Conservation (phyloP, 441 rosid genomes). For the Lepidium campestre region DNA sequence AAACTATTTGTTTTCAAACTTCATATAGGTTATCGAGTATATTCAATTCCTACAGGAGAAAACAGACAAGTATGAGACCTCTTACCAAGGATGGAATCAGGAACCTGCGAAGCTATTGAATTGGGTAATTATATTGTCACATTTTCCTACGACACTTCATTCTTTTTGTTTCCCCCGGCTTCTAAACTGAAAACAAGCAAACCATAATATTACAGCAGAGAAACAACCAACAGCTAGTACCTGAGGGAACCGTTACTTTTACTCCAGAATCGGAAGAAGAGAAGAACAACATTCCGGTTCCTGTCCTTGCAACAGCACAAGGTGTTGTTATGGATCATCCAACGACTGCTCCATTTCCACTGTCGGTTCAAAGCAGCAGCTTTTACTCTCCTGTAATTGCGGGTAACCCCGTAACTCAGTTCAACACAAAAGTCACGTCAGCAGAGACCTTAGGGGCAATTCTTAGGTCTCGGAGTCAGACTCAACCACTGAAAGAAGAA, state of each 20-base stretch:
- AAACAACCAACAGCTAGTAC: conserved; percentile 38
- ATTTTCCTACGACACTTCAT: background rate
- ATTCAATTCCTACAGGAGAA: conserved; percentile 84
- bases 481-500: conserved; percentile 19
- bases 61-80: conserved; percentile 61
- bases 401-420: conserved; percentile 35
- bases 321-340: conserved; percentile 26
- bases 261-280: conserved; percentile 56
- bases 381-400: conserved; percentile 34
- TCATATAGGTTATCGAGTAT: conserved; percentile 75
- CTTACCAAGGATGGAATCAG: conserved; percentile 70
- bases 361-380: conserved; percentile 53
- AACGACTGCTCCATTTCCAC: conserved; percentile 44
- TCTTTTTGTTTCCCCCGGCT: background rate
- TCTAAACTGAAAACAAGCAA: background rate
- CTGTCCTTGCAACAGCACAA: conserved; percentile 33
- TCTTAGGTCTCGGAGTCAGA: conserved; percentile 1
- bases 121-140: conserved; percentile 47
- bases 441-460: conserved; percentile 36
- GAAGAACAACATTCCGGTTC: conserved; percentile 36
- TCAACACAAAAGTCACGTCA: conserved; percentile 32
- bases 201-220: conserved; percentile 37
- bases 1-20: background rate
- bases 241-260: conserved; percentile 42
- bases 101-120: conserved; percentile 61